Conservation (phyloP, 352 stramenopile species). For the Phytophthora chlamydospora region DNA sequence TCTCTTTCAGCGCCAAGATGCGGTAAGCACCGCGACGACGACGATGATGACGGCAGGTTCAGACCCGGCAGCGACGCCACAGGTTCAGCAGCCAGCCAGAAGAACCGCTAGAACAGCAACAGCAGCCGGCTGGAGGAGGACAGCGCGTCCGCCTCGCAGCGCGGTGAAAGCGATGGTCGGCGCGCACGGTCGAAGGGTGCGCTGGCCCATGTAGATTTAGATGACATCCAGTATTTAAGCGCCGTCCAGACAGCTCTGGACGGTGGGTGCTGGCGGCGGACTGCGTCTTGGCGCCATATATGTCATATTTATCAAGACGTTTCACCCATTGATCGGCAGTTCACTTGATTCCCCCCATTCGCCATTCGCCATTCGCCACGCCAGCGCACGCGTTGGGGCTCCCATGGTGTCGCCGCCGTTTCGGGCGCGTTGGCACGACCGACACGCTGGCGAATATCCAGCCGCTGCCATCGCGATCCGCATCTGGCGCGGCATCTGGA, state of each 20-base stretch:
- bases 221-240: constrained; percentile 44
- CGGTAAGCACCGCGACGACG: constrained; percentile 35
- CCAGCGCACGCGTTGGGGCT: too few species aligned
- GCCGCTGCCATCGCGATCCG: not conserved
- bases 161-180: not conserved
- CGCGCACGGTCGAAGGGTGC: constrained; percentile 35
- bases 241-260: constrained; percentile 20
- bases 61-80: not conserved
- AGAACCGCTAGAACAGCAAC: too few species aligned
- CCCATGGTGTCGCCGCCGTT: constrained; percentile 1
- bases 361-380: not conserved
- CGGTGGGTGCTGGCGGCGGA: constrained; percentile 14
- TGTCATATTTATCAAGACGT: constrained; percentile 47
- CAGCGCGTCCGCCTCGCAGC: not conserved
- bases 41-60: constrained; percentile 1
- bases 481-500: constrained; percentile 32
- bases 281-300: constrained; percentile 18
- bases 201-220: constrained; percentile 32
- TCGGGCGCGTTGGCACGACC: constrained; percentile 8
- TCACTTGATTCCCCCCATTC: constrained; percentile 4
- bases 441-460: constrained; percentile 18
- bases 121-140: constrained; percentile 1
- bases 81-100: too few species aligned
- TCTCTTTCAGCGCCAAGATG: constrained; percentile 68
- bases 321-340: constrained; percentile 12